A percentile compares a stretch with the other conserved stretches of the same genome.
These are phyloP conservation scores for Phaseolus lunatus DNA, from an alignment of 306 rosid genomes.

Conservation along the genomic window DNA sequence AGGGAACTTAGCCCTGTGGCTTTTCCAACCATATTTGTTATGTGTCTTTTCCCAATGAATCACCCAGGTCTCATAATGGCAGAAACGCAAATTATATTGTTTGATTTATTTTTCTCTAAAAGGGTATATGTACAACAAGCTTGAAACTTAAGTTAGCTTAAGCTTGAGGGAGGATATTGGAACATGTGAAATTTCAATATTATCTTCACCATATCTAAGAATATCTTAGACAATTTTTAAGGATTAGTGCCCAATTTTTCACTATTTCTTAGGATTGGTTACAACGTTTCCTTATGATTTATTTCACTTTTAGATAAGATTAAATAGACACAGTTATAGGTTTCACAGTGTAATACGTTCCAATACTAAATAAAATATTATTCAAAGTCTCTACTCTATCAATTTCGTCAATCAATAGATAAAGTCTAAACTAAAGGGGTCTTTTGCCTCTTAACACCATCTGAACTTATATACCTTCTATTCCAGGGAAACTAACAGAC, in stretches of 20 bases:
- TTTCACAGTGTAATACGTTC: neutral
- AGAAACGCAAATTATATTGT: neutral
- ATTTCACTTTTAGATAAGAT: neutral
- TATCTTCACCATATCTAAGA: neutral
- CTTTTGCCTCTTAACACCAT: constrained; percentile 4
- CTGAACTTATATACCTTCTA: neutral
- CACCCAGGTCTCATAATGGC: neutral
- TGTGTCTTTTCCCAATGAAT: neutral
- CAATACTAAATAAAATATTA: neutral
- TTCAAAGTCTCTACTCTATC: neutral
- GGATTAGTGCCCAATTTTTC: neutral
- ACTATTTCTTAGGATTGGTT: neutral
- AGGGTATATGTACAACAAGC: neutral
- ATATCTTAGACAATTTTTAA: neutral
- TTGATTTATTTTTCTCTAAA: neutral
- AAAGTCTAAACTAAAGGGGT: constrained; percentile 2
- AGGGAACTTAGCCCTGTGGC: neutral
- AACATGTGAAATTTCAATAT: neutral
- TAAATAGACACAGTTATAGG: neutral
- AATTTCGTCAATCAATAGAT: neutral
- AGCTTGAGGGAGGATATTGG: neutral
- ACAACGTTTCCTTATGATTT: neutral
- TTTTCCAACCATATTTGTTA: neutral
- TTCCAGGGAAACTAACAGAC: neutral
- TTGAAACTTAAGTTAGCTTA: neutral